phyloP scores from a whole-genome alignment of 2,329 filamentous ascomycete species.

The Epichloe glyceriae region DNA sequence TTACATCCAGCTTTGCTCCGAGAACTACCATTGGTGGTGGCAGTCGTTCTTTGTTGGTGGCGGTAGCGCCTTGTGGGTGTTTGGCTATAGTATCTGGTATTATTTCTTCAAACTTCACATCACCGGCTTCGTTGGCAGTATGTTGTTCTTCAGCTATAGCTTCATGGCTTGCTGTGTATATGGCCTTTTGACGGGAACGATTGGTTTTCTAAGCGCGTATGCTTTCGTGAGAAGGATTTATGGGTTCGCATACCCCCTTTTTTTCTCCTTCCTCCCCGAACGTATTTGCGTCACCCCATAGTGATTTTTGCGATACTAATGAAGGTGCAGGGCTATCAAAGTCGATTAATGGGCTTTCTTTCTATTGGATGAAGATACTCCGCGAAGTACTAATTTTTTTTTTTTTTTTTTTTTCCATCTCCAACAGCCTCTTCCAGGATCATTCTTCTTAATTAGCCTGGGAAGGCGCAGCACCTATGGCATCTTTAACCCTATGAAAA shows the following conservation, averaged over 20 bases:
- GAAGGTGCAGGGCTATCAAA: slow-evolving; percentile 33
- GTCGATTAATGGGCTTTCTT: slow-evolving; percentile 24
- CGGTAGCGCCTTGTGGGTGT: slow-evolving; percentile 68
- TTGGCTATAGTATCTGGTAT: slow-evolving; percentile 73
- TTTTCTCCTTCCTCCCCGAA: not conserved
- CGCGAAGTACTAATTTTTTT: no score
- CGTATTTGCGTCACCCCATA: not conserved
- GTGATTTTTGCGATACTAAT: slow-evolving; percentile 4
- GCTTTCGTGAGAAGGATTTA: slow-evolving; percentile 77
- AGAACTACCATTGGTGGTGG: slow-evolving; percentile 93
- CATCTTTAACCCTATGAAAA: no score
- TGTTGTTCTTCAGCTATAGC: slow-evolving; percentile 79
- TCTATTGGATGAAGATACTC: no score
- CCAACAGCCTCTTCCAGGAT: no score
- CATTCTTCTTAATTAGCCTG: no score
- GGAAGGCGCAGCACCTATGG: no score
- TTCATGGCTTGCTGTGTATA: slow-evolving; percentile 73
- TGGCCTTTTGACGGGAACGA: slow-evolving; percentile 66
- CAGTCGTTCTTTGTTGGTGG: slow-evolving; percentile 72
- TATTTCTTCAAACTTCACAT: slow-evolving; percentile 72
- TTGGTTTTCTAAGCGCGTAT: slow-evolving; percentile 76
- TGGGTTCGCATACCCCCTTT: slow-evolving; percentile 36
- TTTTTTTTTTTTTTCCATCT: no score
- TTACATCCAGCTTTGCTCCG: slow-evolving; percentile 69
- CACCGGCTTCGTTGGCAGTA: slow-evolving; percentile 60